These are phyloP conservation scores for Phaeotremella skinneri DNA, from an alignment of 768 basidiomycete species.

Conservation along the genomic window DNA sequence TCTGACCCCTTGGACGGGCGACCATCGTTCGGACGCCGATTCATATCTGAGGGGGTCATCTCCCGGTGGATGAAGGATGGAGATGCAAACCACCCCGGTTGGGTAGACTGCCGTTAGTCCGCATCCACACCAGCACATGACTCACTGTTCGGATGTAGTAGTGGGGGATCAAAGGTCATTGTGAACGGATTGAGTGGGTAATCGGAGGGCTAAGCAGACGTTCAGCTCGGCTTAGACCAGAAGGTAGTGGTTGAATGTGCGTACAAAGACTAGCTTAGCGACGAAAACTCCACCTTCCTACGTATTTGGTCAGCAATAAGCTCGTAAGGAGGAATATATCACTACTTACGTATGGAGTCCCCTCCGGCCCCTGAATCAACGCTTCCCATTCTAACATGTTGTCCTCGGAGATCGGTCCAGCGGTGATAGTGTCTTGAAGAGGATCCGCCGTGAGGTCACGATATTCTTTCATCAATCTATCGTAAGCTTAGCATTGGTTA, in stretches of 20 bases:
- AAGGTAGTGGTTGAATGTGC: slow-evolving; percentile 51
- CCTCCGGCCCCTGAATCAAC: slow-evolving; percentile 86
- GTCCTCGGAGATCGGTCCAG: slow-evolving; percentile 84
- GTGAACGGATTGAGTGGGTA: slow-evolving; percentile 98
- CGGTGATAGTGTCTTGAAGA: slow-evolving; percentile 76
- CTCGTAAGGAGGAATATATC: slow-evolving; percentile 1
- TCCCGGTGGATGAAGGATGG: slow-evolving; percentile 83
- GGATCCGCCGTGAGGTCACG: slow-evolving; percentile 51
- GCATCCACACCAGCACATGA: slow-evolving; percentile 19
- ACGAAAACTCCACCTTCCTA: slow-evolving; percentile 94
- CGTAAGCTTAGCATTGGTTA: neutral
- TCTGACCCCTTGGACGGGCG: slow-evolving; percentile 96
- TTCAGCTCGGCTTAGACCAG: neutral
- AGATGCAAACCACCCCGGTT: slow-evolving; percentile 96
- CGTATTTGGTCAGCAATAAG: slow-evolving; percentile 5
- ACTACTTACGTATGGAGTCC: slow-evolving; percentile 79
- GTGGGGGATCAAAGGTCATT: slow-evolving; percentile 96
- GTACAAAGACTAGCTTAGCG: slow-evolving; percentile 85
- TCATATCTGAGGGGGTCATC: slow-evolving; percentile 73
- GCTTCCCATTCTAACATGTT: slow-evolving; percentile 98
- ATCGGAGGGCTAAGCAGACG: slow-evolving; percentile 66
- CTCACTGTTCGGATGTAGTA: slow-evolving; percentile 97
- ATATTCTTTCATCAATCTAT: slow-evolving; percentile 52
- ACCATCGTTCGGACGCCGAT: slow-evolving; percentile 93
- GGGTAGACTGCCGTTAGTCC: slow-evolving; percentile 71